Evolutionary conservation across 805 yeast species (phyloP), one percentile per base, ranked within the genome.

Genomic region (Aciculoconidium aculeatum): DNA sequence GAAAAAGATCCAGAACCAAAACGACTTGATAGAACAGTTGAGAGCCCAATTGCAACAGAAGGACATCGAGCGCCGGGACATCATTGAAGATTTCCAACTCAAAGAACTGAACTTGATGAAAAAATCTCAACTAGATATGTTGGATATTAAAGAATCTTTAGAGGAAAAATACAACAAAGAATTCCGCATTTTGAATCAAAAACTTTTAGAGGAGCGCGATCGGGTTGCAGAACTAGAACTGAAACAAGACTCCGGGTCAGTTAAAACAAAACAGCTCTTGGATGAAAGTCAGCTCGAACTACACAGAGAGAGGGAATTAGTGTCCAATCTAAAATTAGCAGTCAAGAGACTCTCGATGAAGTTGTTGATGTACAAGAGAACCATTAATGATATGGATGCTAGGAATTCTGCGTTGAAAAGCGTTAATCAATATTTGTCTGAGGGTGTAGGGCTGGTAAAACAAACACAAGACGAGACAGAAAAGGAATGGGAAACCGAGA

Each of bases 1-100:
- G 11, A 21, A 18, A 17, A 41, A 34, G 23, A 21, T 44, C 7
- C 36, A 33, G 22, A 35, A 25, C 6, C 51, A 44, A 25, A 37
- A 23, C 14, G 21, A 28, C 11, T 20, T 21, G 10, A 34, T 41
- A 6, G 44, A 36, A 13, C 30, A 30, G 15, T 35, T 42, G 17
- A 23, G 25, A 10, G 22, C n/a, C 16, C 32, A 27, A 22, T 24
- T 32, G 23, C 25, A 24, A 9, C 9, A 11, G 11, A 28, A 28
- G 18, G 28, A 27, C 12, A 6, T 10, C 14, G 31, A 31, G 25
- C 17, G 30, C 11, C 24, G 15, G 13, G 35, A 27, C 6, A 7
- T 26, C 11, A 17, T 31, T 7, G 28, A 23, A 15, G 31, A 31
- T n/a, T 14, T 11, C 15, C 13, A 24, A 15, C 14, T 11, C n/a